Evolutionary conservation across 2,329 filamentous ascomycete species (phyloP).

Genomic region (Knufia fluminis): DNA sequence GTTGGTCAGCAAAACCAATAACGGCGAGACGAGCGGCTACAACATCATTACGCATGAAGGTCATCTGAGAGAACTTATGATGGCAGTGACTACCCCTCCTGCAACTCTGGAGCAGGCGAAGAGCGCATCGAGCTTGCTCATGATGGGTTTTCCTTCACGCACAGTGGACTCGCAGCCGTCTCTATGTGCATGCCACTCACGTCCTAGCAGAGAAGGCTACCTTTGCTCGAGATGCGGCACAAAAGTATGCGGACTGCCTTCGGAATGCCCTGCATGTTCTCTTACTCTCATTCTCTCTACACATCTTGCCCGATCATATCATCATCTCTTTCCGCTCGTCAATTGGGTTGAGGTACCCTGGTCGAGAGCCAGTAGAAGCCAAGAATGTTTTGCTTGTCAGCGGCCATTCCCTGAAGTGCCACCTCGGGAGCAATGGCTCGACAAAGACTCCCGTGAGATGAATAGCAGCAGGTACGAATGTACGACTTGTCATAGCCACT

Average conservation of each 20-base stretch:
- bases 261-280: constrained; percentile 83
- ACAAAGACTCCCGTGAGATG: constrained; percentile 63
- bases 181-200: constrained; percentile 85
- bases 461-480: constrained; percentile 76
- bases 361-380: constrained; percentile 54
- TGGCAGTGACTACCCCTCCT: constrained; percentile 81
- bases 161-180: constrained; percentile 62
- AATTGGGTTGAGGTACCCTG: constrained; percentile 90
- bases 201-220: constrained; percentile 74
- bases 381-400: constrained; percentile 70
- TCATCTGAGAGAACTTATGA: constrained; percentile 80
- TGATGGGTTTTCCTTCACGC: constrained; percentile 96
- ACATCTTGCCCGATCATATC: constrained; percentile 83
- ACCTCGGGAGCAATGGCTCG: constrained; percentile 30
- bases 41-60: constrained; percentile 76
- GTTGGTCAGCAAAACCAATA: constrained; percentile 79
- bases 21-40: constrained; percentile 62
- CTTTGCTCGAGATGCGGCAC: constrained; percentile 77
- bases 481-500: constrained; percentile 76
- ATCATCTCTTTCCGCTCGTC: constrained; percentile 79
- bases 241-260: constrained; percentile 82
- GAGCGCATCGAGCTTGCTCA: constrained; percentile 54
- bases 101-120: constrained; percentile 51
- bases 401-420: constrained; percentile 55
- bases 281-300: constrained; percentile 91